phyloP scores from a whole-genome alignment of 2,329 filamentous ascomycete genomes.

The Harringtonia aguacate region DNA sequence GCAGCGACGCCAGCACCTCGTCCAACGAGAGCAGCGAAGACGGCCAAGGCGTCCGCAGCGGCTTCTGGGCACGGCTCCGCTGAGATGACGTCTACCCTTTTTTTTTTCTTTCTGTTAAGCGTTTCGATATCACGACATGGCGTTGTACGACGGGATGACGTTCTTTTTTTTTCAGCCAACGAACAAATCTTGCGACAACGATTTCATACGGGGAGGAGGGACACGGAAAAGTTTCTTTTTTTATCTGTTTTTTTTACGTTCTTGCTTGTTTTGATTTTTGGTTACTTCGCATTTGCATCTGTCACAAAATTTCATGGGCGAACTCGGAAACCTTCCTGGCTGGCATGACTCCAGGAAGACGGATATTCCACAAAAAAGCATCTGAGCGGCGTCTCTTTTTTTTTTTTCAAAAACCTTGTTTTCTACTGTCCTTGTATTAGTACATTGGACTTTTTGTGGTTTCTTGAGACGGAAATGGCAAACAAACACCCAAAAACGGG shows the following conservation, averaged over 20 bases:
- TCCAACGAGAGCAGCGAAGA: constrained; percentile 4
- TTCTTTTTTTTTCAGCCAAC: too few species aligned
- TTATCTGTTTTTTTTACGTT: background rate
- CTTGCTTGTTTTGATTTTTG: background rate
- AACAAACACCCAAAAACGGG: background rate
- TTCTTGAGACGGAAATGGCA: background rate
- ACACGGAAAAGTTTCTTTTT: constrained; percentile 2
- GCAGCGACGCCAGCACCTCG: constrained; percentile 19
- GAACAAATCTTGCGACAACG: background rate
- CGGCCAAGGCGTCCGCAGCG: constrained; percentile 10
- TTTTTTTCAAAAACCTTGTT: background rate
- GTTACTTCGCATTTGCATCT: background rate
- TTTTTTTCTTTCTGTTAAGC: too few species aligned
- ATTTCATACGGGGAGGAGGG: constrained; percentile 4
- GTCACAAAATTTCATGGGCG: too few species aligned
- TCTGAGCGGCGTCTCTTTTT: background rate
- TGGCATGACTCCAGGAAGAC: constrained; percentile 8
- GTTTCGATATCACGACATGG: background rate
- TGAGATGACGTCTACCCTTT: too few species aligned
- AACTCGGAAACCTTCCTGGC: constrained; percentile 1
- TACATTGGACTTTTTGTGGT: background rate
- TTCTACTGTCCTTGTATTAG: too few species aligned
- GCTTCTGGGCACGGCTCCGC: constrained; percentile 22
- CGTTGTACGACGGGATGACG: too few species aligned
- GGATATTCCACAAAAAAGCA: constrained; percentile 3